Base-by-base conservation (phyloP, 768 basidiomycete genomes). In the Kwoniella europaea region DNA sequence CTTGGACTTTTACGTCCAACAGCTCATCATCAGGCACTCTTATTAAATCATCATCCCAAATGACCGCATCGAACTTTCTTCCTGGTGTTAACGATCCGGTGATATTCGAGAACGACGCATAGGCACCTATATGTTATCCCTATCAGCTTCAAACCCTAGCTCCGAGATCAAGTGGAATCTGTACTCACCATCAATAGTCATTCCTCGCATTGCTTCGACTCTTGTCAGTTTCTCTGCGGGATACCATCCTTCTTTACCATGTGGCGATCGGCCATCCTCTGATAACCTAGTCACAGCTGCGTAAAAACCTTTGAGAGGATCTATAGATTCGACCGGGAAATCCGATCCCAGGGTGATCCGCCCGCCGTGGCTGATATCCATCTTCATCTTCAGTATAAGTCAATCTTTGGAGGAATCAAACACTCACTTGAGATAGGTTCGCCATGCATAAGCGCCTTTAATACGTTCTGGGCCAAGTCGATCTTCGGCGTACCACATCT, bases 401-500 rank as follows among this genome's bases (percentile, higher is more conserved):
- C 16, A 22, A 44, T 42, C 22, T 18, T 20, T 29, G 13, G 41
- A 64, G 4, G 46, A 41, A 46, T 42, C 9, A 5, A 1, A 18
- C 16, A 79, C 88, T 68, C 69, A 93, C 91, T 87, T 82, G 7
- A 94, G 85, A 59, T 96, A 86, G 0, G 90, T 88, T 71, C 89
- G 89, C 85, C 94, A 98, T 0, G 94, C 93, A 76, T 98, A 98
- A 1, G 95, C 92, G 18, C 92, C 91, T 81, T 88, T 90, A 67
- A 96, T 91, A 22, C 96, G 87, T 54, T 91, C 88, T 0, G 90
- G 85, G 0, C 96, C 94, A 74, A 98, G 80, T 69, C 94, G 89
- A 9, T 82, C 86, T 82, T 97, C 93, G 1, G 94, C 94, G 76
- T 95, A 98, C 85, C 88, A 88, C 94, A 97, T 97, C 91, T 93